Percentiles rank a stretch among this genome's conserved stretches.
These are phyloP conservation scores for Botrytis paeoniae DNA, from an alignment of 2,329 filamentous ascomycete genomes.

Conservation along the genomic window DNA sequence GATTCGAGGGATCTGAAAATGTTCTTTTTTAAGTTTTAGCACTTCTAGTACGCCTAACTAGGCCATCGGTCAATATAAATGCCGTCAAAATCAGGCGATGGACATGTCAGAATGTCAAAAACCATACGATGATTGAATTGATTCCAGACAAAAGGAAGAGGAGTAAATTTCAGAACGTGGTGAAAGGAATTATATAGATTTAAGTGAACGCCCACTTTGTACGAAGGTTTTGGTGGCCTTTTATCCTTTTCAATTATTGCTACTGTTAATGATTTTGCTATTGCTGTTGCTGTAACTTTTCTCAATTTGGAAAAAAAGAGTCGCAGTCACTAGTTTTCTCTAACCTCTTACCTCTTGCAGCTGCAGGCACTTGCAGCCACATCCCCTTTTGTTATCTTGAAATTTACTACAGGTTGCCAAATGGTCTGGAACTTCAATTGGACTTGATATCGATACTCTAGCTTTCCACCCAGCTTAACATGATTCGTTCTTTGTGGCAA, in stretches of 20 bases:
- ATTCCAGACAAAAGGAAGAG: not conserved
- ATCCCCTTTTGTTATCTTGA: not conserved
- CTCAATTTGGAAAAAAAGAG: not conserved
- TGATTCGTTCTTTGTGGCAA: not conserved
- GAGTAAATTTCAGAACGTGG: not conserved
- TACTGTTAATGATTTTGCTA: not conserved
- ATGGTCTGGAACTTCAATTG: not conserved
- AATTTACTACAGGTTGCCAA: not conserved
- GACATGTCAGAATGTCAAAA: constrained; percentile 16
- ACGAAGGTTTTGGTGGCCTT: not conserved
- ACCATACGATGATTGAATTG: constrained; percentile 20
- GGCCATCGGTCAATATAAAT: constrained; percentile 2
- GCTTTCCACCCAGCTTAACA: not conserved
- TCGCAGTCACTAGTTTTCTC: not conserved
- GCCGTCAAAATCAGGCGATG: constrained; percentile 18
- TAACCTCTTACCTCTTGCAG: not conserved
- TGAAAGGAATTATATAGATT: not conserved
- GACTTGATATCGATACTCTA: not conserved
- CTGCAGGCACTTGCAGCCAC: not conserved
- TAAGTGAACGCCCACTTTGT: not conserved
- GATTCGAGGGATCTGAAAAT: not conserved
- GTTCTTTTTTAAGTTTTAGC: not conserved
- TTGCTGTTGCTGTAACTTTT: not conserved
- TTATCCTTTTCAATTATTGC: not conserved
- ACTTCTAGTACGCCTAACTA: not conserved